These are phyloP conservation scores for Ganoderma leucocontextum DNA, from an alignment of 1,284 basidiomycete genomes.

Conservation along the genomic window DNA sequence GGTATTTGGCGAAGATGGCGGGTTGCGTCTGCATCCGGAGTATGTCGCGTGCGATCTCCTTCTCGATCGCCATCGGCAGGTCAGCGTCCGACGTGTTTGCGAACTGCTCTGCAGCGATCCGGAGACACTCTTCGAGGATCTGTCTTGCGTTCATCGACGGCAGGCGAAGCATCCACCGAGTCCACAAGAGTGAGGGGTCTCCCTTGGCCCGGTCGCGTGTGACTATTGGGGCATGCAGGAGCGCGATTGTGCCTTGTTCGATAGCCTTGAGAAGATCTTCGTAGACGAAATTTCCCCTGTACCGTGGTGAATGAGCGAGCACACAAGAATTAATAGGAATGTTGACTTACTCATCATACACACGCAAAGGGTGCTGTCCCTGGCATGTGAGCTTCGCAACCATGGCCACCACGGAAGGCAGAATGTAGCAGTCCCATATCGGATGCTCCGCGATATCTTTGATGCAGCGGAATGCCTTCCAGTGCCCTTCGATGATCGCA, in stretches of 20 bases:
- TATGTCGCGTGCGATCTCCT: constrained; percentile 54
- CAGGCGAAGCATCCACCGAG: constrained; percentile 36
- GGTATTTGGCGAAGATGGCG: constrained; percentile 60
- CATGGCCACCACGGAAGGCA: constrained; percentile 66
- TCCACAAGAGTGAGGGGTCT: constrained; percentile 39
- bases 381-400: constrained; percentile 41
- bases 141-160: constrained; percentile 41
- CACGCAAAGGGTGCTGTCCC: constrained; percentile 31
- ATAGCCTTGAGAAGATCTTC: constrained; percentile 55
- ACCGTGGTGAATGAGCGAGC: neutral
- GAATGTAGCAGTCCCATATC: constrained; percentile 69
- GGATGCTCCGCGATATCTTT: constrained; percentile 62
- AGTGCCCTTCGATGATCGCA: constrained; percentile 60
- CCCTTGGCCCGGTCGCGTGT: constrained; percentile 20
- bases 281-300: constrained; percentile 50
- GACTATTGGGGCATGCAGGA: constrained; percentile 54
- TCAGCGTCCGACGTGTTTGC: constrained; percentile 35
- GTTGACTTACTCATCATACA: constrained; percentile 36
- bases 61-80: constrained; percentile 44
- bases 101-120: constrained; percentile 49
- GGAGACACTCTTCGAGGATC: constrained; percentile 52
- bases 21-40: constrained; percentile 62
- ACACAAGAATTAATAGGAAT: neutral
- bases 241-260: constrained; percentile 57
- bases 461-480: constrained; percentile 54